Percentiles rank a stretch among this genome's conserved stretches.
phyloP scores from a whole-genome alignment of 2,329 filamentous ascomycete species.

The Colletotrichum tofieldiae region DNA sequence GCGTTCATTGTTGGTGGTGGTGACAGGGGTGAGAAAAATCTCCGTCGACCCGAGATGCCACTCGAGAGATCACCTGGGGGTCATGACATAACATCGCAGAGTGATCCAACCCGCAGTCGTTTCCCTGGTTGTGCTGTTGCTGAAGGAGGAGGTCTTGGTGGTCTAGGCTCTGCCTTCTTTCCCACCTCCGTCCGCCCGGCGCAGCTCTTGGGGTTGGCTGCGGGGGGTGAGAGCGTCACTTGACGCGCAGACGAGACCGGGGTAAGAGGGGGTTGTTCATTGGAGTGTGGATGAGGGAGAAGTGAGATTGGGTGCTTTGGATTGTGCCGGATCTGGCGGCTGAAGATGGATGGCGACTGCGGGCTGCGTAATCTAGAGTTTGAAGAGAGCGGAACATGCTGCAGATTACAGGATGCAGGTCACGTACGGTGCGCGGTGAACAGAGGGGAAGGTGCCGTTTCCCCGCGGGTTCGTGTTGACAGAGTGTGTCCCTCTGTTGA shows the following conservation, averaged over 20 bases:
- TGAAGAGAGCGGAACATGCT: too few species aligned
- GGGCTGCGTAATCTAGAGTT: background rate
- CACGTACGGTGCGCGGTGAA: background rate
- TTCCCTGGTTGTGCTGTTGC: background rate
- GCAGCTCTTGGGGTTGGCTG: background rate
- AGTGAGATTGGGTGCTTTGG: background rate
- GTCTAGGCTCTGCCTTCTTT: background rate
- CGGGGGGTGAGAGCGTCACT: slow-evolving; percentile 16
- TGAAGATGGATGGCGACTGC: background rate
- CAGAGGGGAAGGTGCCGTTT: background rate
- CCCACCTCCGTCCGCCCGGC: slow-evolving; percentile 32
- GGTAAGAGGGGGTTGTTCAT: background rate
- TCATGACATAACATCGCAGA: background rate
- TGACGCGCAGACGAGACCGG: slow-evolving; percentile 21
- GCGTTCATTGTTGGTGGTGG: too few species aligned
- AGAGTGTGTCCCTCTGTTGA: too few species aligned
- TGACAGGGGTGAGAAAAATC: background rate
- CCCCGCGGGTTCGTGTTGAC: background rate
- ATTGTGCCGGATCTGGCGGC: slow-evolving; percentile 19
- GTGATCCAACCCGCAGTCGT: background rate
- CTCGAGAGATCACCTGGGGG: too few species aligned
- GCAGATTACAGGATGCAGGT: too few species aligned
- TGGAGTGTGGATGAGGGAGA: background rate
- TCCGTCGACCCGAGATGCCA: background rate
- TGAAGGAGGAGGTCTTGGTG: too few species aligned